Evolutionary conservation across 2,329 filamentous ascomycete species (phyloP).

Genomic region (Pseudogymnoascus sp.): DNA sequence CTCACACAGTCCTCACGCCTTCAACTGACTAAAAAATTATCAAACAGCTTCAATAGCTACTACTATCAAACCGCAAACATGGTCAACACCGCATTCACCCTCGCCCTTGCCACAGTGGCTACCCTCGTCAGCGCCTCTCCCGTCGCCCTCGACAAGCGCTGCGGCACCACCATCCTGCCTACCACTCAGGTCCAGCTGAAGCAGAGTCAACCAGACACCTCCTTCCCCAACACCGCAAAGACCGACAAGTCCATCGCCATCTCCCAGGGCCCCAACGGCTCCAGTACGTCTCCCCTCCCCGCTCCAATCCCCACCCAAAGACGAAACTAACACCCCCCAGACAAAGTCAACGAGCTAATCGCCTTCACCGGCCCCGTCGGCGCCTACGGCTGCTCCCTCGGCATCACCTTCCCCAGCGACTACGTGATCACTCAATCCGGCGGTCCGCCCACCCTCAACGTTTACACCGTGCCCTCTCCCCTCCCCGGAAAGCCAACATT

Average conservation of each 20-base stretch:
- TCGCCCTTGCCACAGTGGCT: neutral
- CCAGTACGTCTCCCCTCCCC: neutral
- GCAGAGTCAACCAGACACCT: neutral
- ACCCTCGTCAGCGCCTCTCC: neutral
- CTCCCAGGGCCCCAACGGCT: neutral
- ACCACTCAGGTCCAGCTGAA: neutral
- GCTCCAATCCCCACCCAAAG: neutral
- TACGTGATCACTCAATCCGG: neutral
- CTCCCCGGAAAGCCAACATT: neutral
- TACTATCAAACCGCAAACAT: neutral
- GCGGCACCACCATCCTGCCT: neutral
- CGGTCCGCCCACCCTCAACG: neutral
- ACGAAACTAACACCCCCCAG: neutral
- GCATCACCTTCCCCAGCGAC: neutral
- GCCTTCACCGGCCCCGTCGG: neutral
- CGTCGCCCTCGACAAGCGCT: neutral
- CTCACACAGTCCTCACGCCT: neutral
- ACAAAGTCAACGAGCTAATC: neutral
- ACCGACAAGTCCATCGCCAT: neutral
- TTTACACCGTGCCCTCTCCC: neutral
- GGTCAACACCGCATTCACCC: neutral
- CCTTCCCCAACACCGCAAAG: neutral
- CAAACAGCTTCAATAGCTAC: neutral
- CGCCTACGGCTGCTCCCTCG: slow-evolving; percentile 1
- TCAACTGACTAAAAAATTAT: neutral